phyloP scores from a whole-genome alignment of 495 filamentous ascomycete genomes.

The Neurospora sp. region DNA sequence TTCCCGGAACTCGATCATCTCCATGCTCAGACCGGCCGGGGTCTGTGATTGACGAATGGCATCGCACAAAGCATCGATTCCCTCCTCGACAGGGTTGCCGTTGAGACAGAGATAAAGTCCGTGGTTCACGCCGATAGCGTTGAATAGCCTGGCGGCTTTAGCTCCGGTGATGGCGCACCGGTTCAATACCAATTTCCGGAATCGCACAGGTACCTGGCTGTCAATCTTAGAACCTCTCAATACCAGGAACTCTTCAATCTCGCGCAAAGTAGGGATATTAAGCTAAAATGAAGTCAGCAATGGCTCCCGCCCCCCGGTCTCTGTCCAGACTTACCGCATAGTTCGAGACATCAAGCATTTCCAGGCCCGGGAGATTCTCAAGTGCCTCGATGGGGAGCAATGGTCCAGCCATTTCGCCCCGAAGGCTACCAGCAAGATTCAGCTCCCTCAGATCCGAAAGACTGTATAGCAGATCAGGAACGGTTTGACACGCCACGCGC shows the following conservation, averaged over 20 bases:
- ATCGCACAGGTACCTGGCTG: conserved; percentile 48
- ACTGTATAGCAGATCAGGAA: conserved; percentile 12
- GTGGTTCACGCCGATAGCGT: conserved; percentile 56
- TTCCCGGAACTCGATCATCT: conserved; percentile 73
- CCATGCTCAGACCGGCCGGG: conserved; percentile 65
- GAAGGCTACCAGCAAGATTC: conserved; percentile 67
- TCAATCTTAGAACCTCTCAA: conserved; percentile 44
- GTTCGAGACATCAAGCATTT: conserved; percentile 64
- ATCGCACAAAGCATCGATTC: conserved; percentile 54
- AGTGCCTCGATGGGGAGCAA: conserved; percentile 17
- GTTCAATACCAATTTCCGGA: conserved; percentile 63
- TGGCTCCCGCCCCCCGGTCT: too few species aligned
- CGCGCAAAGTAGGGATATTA: conserved; percentile 44
- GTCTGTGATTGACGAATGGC: conserved; percentile 54
- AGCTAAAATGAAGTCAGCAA: conserved; percentile 22
- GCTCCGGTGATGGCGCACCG: conserved; percentile 71
- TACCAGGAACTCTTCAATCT: conserved; percentile 35
- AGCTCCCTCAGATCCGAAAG: conserved; percentile 37
- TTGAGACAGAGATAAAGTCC: conserved; percentile 70
- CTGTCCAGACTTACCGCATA: conserved; percentile 40
- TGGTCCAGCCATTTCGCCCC: conserved; percentile 45
- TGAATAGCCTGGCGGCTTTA: conserved; percentile 68
- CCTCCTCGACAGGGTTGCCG: conserved; percentile 71
- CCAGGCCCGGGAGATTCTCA: conserved; percentile 11
- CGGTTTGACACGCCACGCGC: conserved; percentile 45